Evolutionary conservation across 2,329 filamentous ascomycete genomes (phyloP).

Genomic region (Aspergillus felis): DNA sequence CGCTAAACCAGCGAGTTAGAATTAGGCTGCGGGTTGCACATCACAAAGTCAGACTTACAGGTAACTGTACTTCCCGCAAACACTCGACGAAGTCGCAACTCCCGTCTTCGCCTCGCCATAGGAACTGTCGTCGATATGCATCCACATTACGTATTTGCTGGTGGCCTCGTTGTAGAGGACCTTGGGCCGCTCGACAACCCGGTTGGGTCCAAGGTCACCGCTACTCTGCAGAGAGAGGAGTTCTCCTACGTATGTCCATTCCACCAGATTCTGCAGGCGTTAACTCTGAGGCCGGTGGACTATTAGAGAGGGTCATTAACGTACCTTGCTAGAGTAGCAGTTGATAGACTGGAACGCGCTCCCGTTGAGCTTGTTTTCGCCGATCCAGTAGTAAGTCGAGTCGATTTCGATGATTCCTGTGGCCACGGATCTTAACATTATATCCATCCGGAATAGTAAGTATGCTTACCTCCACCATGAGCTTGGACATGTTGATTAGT

Average conservation of each 20-base stretch:
- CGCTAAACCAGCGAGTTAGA: background rate
- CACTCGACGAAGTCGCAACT: conserved; percentile 55
- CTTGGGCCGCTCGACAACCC: conserved; percentile 65
- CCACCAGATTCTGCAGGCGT: conserved; percentile 48
- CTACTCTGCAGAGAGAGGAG: conserved; percentile 52
- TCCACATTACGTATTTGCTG: conserved; percentile 62
- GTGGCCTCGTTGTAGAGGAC: conserved; percentile 65
- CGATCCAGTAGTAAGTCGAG: conserved; percentile 62
- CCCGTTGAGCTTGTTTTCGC: conserved; percentile 66
- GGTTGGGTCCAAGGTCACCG: conserved; percentile 57
- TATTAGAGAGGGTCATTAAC: background rate
- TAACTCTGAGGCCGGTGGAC: background rate
- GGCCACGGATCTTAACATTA: no score
- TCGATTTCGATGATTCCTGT: conserved; percentile 51
- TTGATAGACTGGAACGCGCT: conserved; percentile 61
- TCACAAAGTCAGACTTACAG: background rate
- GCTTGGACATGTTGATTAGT: conserved; percentile 59
- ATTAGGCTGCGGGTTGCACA: no score
- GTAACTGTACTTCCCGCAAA: conserved; percentile 60
- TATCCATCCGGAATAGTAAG: background rate
- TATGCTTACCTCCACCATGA: conserved; percentile 54
- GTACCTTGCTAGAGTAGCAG: conserved; percentile 58
- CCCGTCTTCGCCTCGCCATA: conserved; percentile 64
- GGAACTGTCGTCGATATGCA: conserved; percentile 61
- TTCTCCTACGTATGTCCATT: conserved; percentile 61